A percentile compares a stretch with the other conserved stretches of the same genome.
These are phyloP conservation scores for Dendrostoma leiphaemia DNA, from an alignment of 2,329 filamentous ascomycete genomes.

Conservation along the genomic window DNA sequence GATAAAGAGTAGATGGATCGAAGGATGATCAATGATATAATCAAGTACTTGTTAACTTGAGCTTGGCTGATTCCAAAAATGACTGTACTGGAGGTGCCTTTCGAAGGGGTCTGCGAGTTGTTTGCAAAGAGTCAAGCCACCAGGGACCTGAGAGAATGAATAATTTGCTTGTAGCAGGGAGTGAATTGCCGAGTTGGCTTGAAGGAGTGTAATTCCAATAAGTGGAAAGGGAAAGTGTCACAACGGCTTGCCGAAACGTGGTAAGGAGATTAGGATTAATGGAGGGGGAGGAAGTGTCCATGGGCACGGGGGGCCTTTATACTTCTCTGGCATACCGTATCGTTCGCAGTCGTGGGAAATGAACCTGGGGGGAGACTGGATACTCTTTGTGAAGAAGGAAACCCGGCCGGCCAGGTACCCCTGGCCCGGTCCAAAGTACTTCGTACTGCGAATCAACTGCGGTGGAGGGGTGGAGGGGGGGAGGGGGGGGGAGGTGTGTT, in stretches of 20 bases:
- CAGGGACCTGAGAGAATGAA: conserved; percentile 12
- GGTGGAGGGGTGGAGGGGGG: too few relatives aligned
- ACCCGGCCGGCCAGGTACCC: conserved; percentile 9
- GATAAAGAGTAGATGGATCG: not conserved
- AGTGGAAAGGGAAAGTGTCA: conserved; percentile 5
- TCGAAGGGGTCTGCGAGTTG: conserved; percentile 8
- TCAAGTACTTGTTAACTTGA: conserved; percentile 1
- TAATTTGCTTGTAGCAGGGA: conserved; percentile 15
- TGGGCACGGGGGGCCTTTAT: conserved; percentile 17
- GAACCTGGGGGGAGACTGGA: conserved; percentile 7
- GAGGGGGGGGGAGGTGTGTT: too few relatives aligned
- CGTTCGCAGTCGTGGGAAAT: conserved; percentile 4
- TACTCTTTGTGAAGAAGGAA: conserved; percentile 12
- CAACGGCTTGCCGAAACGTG: conserved; percentile 17
- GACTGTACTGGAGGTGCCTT: conserved; percentile 4
- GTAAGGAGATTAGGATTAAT: not conserved
- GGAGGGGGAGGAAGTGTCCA: not conserved
- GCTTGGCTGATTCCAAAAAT: not conserved
- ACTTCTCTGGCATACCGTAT: not conserved
- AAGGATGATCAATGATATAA: not conserved
- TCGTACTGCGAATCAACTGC: too few relatives aligned
- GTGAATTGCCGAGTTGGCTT: conserved; percentile 15
- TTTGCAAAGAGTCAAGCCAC: conserved; percentile 16
- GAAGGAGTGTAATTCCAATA: conserved; percentile 15
- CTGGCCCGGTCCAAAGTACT: conserved; percentile 9